Base-by-base conservation (phyloP, 257 asterid species). In the Pogostemon cablin region DNA sequence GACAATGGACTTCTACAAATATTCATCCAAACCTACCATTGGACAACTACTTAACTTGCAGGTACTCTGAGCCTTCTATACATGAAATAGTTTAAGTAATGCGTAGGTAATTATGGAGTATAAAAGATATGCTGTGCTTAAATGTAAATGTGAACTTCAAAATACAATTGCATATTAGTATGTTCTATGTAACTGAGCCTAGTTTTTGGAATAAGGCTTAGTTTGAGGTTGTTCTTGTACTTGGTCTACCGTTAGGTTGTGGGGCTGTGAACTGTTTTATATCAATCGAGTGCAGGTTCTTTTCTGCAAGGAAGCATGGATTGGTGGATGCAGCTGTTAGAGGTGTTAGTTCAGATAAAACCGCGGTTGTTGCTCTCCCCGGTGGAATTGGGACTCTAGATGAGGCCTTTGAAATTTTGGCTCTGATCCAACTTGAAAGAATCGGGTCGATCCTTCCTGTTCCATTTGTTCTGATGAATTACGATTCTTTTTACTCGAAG, bases 311-410 rank as follows among this genome's bases (percentile, higher is more conserved):
- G 79, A 93, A 91, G 78, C 99, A 93, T 50, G 98, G 98, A 12
- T 71, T 91, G 82, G 93, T 87, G 74, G 99, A 93, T 73, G 98
- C 99, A 44, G 98, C 87, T 44, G 95, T 89, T 72, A 76, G 99
- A 71, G 81, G 80, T 1, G 77, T 67, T 62, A 65, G 69, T 53
- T 71, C 91, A 10, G 95, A 87, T 52, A 85, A 71, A 80, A 93
- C 99, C 7, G 96, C 96, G 17, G 83, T 91, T 55, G 83, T 93
- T 52, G 96, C 85, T 10, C 91, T 93, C 11, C 96, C 99, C 0
- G 98, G 96, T 65, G 99, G 99, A 15, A 75, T 93, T 72, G 98
- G 99, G 75, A 91, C 98, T 58, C 83, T 93, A 10, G 99, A 91
- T 10, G 96, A 93, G 79, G 84, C 84, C 1, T 93, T 91, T 73